Evolutionary conservation across 2,329 filamentous ascomycete genomes (phyloP).

Genomic region (Elsinoe ampelina): DNA sequence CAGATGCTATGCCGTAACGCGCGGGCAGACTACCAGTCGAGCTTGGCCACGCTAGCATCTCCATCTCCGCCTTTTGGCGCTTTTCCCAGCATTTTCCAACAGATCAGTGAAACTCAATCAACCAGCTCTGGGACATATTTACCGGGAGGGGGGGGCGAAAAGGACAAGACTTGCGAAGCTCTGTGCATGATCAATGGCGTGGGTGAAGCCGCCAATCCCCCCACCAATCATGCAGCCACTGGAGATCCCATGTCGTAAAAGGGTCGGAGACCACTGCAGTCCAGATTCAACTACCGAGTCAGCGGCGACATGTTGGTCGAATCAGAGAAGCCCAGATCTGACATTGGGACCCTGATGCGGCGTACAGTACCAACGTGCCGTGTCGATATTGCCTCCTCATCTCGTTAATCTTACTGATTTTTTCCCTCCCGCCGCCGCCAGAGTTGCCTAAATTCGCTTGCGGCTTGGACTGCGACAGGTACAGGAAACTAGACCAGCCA

Average conservation of each 20-base stretch:
- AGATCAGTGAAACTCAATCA: background rate
- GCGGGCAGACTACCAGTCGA: background rate
- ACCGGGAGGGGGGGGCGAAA: background rate
- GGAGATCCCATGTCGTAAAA: background rate
- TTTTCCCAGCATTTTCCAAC: background rate
- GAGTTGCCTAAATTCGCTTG: no score
- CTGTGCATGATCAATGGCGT: background rate
- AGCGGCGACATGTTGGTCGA: no score
- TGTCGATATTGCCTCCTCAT: no score
- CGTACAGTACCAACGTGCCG: no score
- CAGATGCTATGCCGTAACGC: background rate
- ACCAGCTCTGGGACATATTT: background rate
- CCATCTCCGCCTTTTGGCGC: no score
- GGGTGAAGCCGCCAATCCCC: background rate
- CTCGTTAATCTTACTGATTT: no score
- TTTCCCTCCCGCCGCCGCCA: no score
- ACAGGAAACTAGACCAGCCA: background rate
- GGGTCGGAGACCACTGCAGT: no score
- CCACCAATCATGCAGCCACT: background rate
- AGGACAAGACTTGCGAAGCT: background rate
- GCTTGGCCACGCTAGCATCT: background rate
- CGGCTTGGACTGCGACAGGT: no score
- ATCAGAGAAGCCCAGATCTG: no score
- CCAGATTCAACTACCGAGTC: no score
- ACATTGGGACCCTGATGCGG: no score